Conservation (phyloP, 768 basidiomycete species). For the Candolleomyces eurysporus region DNA sequence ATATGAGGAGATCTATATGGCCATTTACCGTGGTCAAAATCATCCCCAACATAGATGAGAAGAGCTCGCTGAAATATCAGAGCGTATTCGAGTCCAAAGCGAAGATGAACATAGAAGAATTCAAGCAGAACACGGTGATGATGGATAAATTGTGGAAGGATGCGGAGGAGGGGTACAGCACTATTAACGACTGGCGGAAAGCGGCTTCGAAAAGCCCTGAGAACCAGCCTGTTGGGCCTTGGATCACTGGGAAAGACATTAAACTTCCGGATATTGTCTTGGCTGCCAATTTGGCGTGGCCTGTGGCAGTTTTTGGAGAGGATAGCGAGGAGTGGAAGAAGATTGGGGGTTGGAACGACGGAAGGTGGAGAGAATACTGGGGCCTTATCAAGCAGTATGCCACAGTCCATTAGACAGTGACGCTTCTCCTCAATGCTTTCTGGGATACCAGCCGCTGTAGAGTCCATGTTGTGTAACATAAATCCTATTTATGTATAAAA, state of each 20-base stretch:
- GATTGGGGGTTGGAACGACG: too few species aligned
- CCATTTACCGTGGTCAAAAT: neutral
- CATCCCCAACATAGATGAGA: neutral
- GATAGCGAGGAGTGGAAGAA: too few species aligned
- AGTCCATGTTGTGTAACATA: too few species aligned
- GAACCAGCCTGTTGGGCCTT: neutral
- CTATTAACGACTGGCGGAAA: too few species aligned
- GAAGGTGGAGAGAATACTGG: neutral
- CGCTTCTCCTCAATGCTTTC: too few species aligned
- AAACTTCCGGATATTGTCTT: neutral
- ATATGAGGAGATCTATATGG: neutral
- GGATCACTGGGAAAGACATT: neutral
- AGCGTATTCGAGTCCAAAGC: neutral
- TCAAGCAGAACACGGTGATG: neutral
- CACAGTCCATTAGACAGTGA: neutral
- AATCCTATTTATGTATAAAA: too few species aligned
- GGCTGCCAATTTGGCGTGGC: too few species aligned
- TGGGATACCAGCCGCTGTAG: too few species aligned
- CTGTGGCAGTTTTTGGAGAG: too few species aligned
- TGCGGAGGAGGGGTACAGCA: neutral
- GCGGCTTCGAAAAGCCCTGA: too few species aligned
- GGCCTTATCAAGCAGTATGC: neutral
- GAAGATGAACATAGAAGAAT: neutral
- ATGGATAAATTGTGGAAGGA: neutral
- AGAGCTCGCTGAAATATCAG: neutral